phyloP scores from a whole-genome alignment of 352 stramenopile species.

The Globisporangium irregulare region DNA sequence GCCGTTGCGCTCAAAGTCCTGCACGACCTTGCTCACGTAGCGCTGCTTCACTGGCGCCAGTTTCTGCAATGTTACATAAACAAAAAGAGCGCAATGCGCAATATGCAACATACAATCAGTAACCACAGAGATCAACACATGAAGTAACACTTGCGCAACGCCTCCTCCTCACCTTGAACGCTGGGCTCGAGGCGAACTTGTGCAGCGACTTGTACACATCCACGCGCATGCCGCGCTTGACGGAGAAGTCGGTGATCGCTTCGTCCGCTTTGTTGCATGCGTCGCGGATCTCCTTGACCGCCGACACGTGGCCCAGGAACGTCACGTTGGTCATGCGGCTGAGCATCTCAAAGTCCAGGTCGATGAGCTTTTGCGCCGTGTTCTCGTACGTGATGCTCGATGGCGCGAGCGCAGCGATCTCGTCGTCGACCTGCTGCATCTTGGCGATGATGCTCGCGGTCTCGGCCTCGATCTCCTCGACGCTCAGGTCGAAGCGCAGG shows the following conservation, averaged over 20 bases:
- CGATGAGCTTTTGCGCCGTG: conserved; percentile 74
- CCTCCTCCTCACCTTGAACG: conserved; percentile 34
- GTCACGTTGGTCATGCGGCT: conserved; percentile 80
- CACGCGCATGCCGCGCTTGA: conserved; percentile 76
- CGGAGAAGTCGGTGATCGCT: conserved; percentile 68
- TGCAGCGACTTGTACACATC: conserved; percentile 83
- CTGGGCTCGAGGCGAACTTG: conserved; percentile 43
- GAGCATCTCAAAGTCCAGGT: conserved; percentile 85
- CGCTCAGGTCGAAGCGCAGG: conserved; percentile 72
- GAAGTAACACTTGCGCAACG: neutral
- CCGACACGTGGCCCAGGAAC: conserved; percentile 80
- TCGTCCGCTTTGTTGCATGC: conserved; percentile 81
- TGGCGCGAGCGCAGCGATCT: conserved; percentile 45
- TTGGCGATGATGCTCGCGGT: conserved; percentile 56
- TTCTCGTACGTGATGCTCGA: conserved; percentile 53
- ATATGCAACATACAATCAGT: neutral
- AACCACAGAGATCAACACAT: neutral
- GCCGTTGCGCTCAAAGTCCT: conserved; percentile 87
- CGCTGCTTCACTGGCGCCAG: conserved; percentile 59
- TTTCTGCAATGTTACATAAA: conserved; percentile 23
- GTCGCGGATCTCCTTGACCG: conserved; percentile 64
- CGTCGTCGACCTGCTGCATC: conserved; percentile 77
- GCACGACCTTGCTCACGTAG: conserved; percentile 71
- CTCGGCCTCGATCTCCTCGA: conserved; percentile 68
- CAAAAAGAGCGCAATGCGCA: neutral